Percentiles rank a stretch among this genome's conserved stretches.
Evolutionary conservation across 1,284 basidiomycete genomes (phyloP).

Genomic region (Xerocomus cyaneibrunnescens): DNA sequence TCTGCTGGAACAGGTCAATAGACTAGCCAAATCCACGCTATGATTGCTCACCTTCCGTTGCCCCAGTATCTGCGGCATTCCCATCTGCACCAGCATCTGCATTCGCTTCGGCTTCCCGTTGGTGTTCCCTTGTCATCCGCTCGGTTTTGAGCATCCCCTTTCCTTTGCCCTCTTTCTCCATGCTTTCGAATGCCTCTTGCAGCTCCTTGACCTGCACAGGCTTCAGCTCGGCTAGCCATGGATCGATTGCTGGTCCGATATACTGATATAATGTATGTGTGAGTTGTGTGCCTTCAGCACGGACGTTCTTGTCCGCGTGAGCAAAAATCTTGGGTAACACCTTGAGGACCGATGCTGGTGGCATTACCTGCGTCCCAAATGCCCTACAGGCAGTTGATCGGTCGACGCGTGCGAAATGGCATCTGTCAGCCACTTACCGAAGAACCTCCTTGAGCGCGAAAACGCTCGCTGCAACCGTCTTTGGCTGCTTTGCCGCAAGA

Average conservation of each 20-base stretch:
- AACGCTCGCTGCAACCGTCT: constrained; percentile 85
- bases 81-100: constrained; percentile 43
- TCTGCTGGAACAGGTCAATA: constrained; percentile 34
- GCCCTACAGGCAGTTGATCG: constrained; percentile 44
- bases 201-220: constrained; percentile 98
- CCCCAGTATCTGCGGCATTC: constrained; percentile 38
- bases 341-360: constrained; percentile 82
- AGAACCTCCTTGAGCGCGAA: constrained; percentile 77
- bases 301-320: constrained; percentile 95
- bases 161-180: constrained; percentile 83
- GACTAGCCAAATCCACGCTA: constrained; percentile 11
- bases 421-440: constrained; percentile 37
- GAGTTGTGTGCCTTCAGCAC: constrained; percentile 86
- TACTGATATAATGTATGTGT: constrained; percentile 83
- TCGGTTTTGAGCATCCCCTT: constrained; percentile 80
- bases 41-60: constrained; percentile 26
- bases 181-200: constrained; percentile 83
- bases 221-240: constrained; percentile 90
- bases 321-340: constrained; percentile 90
- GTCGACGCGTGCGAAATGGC: background rate
- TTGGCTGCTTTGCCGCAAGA: constrained; percentile 91
- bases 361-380: constrained; percentile 81
- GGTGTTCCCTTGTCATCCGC: constrained; percentile 76
- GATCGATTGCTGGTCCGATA: constrained; percentile 85
- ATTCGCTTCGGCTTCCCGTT: constrained; percentile 68